Evolutionary conservation across 371 early-diverging fungal species (phyloP), one percentile per base, ranked within the genome.

Genomic region (Haplosporangium sp.): DNA sequence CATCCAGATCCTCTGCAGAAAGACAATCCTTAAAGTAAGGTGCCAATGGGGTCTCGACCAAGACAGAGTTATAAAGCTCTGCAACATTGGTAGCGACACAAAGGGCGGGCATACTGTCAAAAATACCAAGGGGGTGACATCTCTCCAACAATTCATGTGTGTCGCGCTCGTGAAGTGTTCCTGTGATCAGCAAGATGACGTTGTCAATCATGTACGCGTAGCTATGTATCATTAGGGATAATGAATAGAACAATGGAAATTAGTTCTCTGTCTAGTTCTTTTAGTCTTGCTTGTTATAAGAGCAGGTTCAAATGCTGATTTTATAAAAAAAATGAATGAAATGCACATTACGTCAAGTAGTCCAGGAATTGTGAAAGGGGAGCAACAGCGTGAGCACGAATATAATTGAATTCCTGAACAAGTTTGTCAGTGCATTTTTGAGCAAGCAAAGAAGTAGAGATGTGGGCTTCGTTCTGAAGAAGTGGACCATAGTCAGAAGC

Each of bases 151-250:
- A 85, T 74, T 99, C 98, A 81, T 94, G 93, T n/a, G 96, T 95
- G 87, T 98, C 99, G 73, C 98, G 93, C 84, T 97, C 96, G 76
- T 99, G 99, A 40, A 99, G 88, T 15, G 99, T 98, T 15, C 99
- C 99, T 2, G 98, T 97, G 73, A 99, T 97, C 48, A 99, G 85
- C 71, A 99, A 88, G 66, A 99, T 96, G 61, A 98, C 96, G 84
- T 99, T 99, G 86, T 99, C 99, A 72, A 99, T 99, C 99, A 98
- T 98, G 83, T 98, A 99, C 50, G 92, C 93, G 78, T 98, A 97
- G n/a, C 97, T 96, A 74, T 34, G 10, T 34, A 5, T 27, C 27
- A 27, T 27, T 27, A 35, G 35, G 9, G 6, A 55, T 20, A 34
- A 34, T 27, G 27, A 27, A 27, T 9, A 3, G 45, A 45, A 15